phyloP scores from a whole-genome alignment of 2,329 filamentous ascomycete genomes.

The Sclerotinia trifoliorum region DNA sequence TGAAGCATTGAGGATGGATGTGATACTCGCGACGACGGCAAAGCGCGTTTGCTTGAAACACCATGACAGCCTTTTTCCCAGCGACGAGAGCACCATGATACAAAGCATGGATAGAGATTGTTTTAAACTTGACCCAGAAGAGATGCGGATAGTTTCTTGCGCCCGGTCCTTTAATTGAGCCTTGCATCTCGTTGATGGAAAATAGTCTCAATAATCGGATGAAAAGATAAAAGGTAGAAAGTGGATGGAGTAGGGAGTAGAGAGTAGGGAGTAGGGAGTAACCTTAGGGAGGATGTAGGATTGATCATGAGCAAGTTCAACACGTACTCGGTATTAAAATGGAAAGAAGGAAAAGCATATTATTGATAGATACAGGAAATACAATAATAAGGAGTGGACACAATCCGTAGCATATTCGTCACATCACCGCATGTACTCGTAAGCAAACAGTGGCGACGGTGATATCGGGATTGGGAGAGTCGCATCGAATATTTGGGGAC shows the following conservation, averaged over 20 bases:
- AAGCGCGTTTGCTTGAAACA: conserved; percentile 14
- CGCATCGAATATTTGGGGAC: no score
- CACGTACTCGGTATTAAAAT: no score
- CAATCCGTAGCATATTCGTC: conserved; percentile 4
- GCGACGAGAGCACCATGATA: neutral
- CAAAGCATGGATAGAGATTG: conserved; percentile 1
- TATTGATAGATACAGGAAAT: no score
- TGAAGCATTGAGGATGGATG: neutral
- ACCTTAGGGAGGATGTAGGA: no score
- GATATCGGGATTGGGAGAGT: no score
- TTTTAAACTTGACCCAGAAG: no score
- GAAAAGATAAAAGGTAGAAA: neutral
- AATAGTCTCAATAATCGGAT: neutral
- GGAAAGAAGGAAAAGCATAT: no score
- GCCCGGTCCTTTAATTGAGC: neutral
- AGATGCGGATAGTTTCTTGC: neutral
- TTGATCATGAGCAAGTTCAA: no score
- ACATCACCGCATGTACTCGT: conserved; percentile 13
- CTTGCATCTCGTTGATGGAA: neutral
- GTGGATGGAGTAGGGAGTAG: neutral
- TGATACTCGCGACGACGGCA: neutral
- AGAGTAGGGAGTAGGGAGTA: no score
- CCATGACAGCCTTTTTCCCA: neutral
- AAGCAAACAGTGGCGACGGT: conserved; percentile 4
- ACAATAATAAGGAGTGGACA: neutral